Percentiles rank a stretch among this genome's conserved stretches.
Evolutionary conservation across 495 filamentous ascomycete genomes (phyloP).

Genomic region (Daldinia decipiens): DNA sequence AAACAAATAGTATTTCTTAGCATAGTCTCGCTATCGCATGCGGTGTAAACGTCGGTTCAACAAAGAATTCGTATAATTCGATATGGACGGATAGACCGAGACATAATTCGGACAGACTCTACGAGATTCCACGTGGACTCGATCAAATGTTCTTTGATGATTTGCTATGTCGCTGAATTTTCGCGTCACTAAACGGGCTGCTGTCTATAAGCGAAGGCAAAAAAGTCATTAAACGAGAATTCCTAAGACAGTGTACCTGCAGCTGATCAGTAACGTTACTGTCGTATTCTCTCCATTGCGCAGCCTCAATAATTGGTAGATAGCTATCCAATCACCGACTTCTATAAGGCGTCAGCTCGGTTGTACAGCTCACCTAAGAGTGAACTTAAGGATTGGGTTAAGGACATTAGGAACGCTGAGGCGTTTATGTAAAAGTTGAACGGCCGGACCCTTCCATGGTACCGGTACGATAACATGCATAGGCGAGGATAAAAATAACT

Average conservation of each 20-base stretch:
- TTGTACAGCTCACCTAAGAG: slow-evolving; percentile 1
- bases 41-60: not conserved
- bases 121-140: slow-evolving; percentile 1
- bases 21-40: not conserved
- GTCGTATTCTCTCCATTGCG: slow-evolving; percentile 20
- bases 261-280: slow-evolving; percentile 35
- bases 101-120: slow-evolving; percentile 15
- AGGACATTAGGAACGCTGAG: not conserved
- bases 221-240: not conserved
- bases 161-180: not conserved
- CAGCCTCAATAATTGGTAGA: slow-evolving; percentile 18
- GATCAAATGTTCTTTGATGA: not conserved
- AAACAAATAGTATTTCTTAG: not conserved
- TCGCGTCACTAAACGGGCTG: no score
- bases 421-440: not conserved
- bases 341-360: not conserved
- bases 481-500: slow-evolving; percentile 31
- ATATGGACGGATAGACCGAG: slow-evolving; percentile 3
- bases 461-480: slow-evolving; percentile 36
- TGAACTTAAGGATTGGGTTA: not conserved
- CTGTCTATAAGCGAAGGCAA: not conserved
- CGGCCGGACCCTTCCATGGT: slow-evolving; percentile 22
- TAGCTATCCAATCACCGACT: slow-evolving; percentile 16
- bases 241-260: not conserved
- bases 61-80: not conserved